Evolutionary conservation across 2,329 filamentous ascomycete genomes (phyloP), one percentile per base, ranked within the genome.

Genomic region (Colletotrichum australisinense): DNA sequence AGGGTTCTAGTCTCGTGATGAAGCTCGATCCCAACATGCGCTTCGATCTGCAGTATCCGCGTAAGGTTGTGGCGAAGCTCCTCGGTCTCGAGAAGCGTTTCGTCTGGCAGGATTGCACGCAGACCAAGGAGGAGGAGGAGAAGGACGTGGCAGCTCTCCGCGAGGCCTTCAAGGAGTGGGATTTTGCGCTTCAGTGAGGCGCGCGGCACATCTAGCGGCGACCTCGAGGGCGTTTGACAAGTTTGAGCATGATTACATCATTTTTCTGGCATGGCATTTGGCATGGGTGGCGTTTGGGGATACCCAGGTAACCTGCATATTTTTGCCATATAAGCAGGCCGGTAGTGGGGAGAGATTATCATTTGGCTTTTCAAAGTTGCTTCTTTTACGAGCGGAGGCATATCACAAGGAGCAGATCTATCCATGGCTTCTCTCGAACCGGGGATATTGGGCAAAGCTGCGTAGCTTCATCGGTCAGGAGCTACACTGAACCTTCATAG

Each of bases 21-120:
- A 91, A 91, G 7, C 88, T 98, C 9, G 89, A 92, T 72, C 85
- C 91, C 30, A 91, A 90, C 22, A 89, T 93, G 75, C 90, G 93
- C 16, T 98, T 99, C 80, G 95, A 98, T 80, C 84, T 98, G 58
- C 96, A 98, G 80, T 98, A 97, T 79, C 95, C 94, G 4, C 89
- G 97, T 53, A 91, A 92, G 57, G 97, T 98, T 4, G 86, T 98
- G 81, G 96, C 95, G 1, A 98, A 98, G 83, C 85, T 99, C 64
- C 86, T 99, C 63, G 90, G 91, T 3, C 84, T 98, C 58, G 94
- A 98, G 81, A 85, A 90, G 57, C 88, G 97, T n/a, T 84, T 93
- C 65, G 88, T 94, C 76, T 99, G 97, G 97, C 92, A 92, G 81
- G 93, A 97, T 77, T 96, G 94, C 76, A 89, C 88, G 38, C 95